Conservation (phyloP, 2,329 filamentous ascomycete genomes). For the Penicillium janthinellum region DNA sequence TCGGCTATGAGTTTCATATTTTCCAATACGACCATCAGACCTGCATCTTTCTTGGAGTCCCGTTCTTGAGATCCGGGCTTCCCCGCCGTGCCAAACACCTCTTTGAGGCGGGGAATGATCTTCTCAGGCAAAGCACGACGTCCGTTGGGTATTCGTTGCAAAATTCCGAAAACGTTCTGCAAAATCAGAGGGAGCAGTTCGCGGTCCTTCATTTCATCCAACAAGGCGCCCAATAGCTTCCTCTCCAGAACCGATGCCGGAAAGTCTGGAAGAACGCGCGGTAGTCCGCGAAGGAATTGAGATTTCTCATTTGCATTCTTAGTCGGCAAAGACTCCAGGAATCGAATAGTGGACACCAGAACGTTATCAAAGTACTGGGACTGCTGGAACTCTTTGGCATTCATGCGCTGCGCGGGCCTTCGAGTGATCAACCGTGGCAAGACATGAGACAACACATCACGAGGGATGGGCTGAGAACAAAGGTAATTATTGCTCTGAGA, state of each 20-base stretch:
- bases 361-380: slow-evolving; percentile 97
- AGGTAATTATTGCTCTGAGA: slow-evolving; percentile 82
- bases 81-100: slow-evolving; percentile 70
- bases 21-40: slow-evolving; percentile 87
- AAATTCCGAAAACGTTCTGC: slow-evolving; percentile 89
- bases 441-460: slow-evolving; percentile 72
- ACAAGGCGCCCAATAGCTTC: slow-evolving; percentile 82
- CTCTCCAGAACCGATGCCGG: slow-evolving; percentile 92
- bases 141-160: slow-evolving; percentile 74
- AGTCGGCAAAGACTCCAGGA: slow-evolving; percentile 84
- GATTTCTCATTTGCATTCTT: slow-evolving; percentile 91
- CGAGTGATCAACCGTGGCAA: slow-evolving; percentile 85
- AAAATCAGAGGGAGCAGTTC: slow-evolving; percentile 83
- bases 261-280: slow-evolving; percentile 86
- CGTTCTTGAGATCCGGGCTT: slow-evolving; percentile 63
- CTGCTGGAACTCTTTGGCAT: slow-evolving; percentile 87
- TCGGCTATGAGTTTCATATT: slow-evolving; percentile 74
- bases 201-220: slow-evolving; percentile 92
- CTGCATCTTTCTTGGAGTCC: slow-evolving; percentile 81
- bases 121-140: slow-evolving; percentile 80
- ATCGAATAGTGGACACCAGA: slow-evolving; percentile 91
- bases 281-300: slow-evolving; percentile 85
- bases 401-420: slow-evolving; percentile 82
- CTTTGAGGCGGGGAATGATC: slow-evolving; percentile 80
- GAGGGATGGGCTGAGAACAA: slow-evolving; percentile 75